phyloP scores from a whole-genome alignment of 176 grass and related monocot genomes.

The Phoenix dactylifera region DNA sequence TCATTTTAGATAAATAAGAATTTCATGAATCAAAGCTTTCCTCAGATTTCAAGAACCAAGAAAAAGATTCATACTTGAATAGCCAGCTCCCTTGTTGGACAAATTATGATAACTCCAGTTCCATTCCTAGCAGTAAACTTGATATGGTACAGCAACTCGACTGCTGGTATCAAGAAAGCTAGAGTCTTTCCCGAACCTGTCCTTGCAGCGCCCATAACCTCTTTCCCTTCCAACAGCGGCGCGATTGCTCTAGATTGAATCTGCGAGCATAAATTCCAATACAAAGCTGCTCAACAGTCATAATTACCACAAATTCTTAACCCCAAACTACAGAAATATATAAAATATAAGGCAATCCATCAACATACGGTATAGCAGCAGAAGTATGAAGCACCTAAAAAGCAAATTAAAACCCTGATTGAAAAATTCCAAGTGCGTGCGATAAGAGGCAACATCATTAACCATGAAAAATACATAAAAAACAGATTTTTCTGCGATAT shows the following conservation, averaged over 20 bases:
- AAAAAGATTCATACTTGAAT: constrained; percentile 34
- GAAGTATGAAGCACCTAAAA: too few species aligned
- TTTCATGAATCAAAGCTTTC: too few species aligned
- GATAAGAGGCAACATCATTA: neutral
- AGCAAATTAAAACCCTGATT: too few species aligned
- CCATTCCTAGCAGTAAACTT: constrained; percentile 52
- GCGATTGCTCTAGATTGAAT: constrained; percentile 82
- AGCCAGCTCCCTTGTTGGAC: constrained; percentile 71
- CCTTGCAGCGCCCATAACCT: constrained; percentile 70
- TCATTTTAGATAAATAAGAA: too few species aligned
- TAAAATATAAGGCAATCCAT: too few species aligned
- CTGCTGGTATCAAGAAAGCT: constrained; percentile 60
- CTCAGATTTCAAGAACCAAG: too few species aligned
- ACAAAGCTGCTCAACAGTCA: too few species aligned
- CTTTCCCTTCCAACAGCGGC: constrained; percentile 49
- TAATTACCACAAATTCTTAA: too few species aligned
- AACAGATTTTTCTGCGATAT: too few species aligned
- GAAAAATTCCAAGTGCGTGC: neutral
- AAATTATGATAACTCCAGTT: constrained; percentile 60
- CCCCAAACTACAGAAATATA: too few species aligned
- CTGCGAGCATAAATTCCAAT: constrained; percentile 19
- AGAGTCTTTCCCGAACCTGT: constrained; percentile 74
- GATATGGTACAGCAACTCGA: constrained; percentile 47
- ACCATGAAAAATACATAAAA: too few species aligned
- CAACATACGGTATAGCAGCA: too few species aligned